Base-by-base conservation (phyloP, 495 filamentous ascomycete species). In the Penicillium waksmanii region DNA sequence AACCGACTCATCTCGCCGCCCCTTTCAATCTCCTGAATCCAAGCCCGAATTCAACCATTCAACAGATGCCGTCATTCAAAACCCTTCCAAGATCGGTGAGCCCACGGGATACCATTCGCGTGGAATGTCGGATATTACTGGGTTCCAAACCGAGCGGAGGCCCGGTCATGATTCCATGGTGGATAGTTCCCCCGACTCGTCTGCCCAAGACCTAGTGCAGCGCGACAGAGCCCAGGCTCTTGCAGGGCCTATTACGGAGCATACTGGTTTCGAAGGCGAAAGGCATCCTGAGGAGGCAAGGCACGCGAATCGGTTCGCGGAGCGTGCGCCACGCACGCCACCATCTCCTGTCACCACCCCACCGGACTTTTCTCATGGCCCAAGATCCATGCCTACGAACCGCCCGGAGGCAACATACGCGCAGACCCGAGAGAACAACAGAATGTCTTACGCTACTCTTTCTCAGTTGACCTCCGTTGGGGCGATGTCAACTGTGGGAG, bases 401-500 rank as follows among this genome's bases (percentile, higher is more conserved):
- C 82, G 87, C 57, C 90, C 91, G 5, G 84, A 87, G 59, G 82
- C 87, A 46, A 85, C 89, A 31, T 81, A 87, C n/a, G 89, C 93
- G 61, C 78, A 92, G 71, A 85, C 89, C 50, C 83, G 85, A 56
- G 89, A 88, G 53, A 93, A 89, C 55, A 91, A 87, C 61, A 85
- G 91, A 11, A 85, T 97, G 73, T 96, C 93, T 21, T 79, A 84
- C 56, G 87, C 85, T 5, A 97, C 93, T 15, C 79, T 97, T 9
- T 80, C 86, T 2, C 91, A 96, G 66, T 68, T 97, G 51, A 83
- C 83, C 33, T 87, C 85, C 42, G 88, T 88, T 40, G 84, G 84
- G 15, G 82, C 79, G 18, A 65, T 84, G 51, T 72, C 19, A 23
- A 27, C 72, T 4, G 63, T 69, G 40, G 60, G 57, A 12, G 67